phyloP scores from a whole-genome alignment of 805 yeast genomes.

The Yarrowia hollandica region DNA sequence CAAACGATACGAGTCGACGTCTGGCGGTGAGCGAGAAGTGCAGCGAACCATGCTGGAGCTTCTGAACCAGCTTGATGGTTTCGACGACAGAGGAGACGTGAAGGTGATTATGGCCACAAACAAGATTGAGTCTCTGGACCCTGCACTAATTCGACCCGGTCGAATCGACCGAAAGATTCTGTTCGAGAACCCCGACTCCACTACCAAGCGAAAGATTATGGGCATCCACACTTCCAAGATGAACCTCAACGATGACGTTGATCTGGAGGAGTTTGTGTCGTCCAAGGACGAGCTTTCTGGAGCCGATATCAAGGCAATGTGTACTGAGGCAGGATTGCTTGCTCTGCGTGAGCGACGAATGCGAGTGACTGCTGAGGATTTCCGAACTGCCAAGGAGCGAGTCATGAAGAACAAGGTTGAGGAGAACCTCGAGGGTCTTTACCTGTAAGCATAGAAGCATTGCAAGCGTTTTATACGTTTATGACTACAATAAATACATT shows the following conservation, averaged over 20 bases:
- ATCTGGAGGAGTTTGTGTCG: conserved; percentile 82
- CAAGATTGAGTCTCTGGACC: conserved; percentile 90
- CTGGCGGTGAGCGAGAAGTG: conserved; percentile 96
- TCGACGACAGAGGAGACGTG: conserved; percentile 95
- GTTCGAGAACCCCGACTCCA: conserved; percentile 93
- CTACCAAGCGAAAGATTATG: conserved; percentile 89
- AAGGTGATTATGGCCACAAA: conserved; percentile 98
- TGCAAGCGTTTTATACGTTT: not conserved
- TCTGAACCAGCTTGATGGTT: conserved; percentile 93
- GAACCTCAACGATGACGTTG: conserved; percentile 86
- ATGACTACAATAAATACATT: not conserved
- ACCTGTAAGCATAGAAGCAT: conserved; percentile 50
- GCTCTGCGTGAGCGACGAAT: conserved; percentile 96
- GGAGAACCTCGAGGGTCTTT: conserved; percentile 91
- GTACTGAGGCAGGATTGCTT: conserved; percentile 95
- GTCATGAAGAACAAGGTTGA: conserved; percentile 95
- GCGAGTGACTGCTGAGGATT: conserved; percentile 95
- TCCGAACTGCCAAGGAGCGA: conserved; percentile 89
- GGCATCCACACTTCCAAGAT: conserved; percentile 90
- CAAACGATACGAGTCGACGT: conserved; percentile 85
- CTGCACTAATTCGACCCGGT: conserved; percentile 95
- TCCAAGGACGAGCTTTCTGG: conserved; percentile 94
- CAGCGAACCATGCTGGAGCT: conserved; percentile 97
- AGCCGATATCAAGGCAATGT: conserved; percentile 95
- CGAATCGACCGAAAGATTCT: conserved; percentile 94